Conservation (phyloP, 768 basidiomycete species). For the Suillus fuscotomentosus region DNA sequence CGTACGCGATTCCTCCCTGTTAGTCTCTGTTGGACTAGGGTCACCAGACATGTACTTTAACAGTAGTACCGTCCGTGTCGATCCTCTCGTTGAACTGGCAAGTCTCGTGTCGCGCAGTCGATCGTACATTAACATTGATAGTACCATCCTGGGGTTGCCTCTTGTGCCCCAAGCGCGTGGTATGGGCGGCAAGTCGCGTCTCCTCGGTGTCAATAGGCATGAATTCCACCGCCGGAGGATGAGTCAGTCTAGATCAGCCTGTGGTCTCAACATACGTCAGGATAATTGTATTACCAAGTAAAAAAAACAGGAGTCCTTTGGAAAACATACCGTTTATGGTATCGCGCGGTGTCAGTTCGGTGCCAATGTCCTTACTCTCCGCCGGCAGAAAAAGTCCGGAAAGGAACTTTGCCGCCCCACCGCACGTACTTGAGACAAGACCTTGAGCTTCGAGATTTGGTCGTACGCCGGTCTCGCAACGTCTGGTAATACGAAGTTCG, state of each 20-base stretch:
- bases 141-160: neutral
- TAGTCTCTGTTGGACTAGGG: neutral
- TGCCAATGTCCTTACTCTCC: neutral
- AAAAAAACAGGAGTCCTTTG: neutral
- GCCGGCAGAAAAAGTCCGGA: neutral
- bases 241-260: too few species aligned
- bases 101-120: neutral
- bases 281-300: too few species aligned
- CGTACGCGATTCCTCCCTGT: neutral
- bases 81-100: neutral
- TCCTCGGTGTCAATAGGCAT: neutral
- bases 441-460: neutral
- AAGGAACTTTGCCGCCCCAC: neutral
- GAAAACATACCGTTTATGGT: neutral
- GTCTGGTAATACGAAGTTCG: neutral
- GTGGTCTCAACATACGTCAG: too few species aligned
- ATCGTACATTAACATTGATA: neutral
- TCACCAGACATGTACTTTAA: neutral
- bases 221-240: neutral
- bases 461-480: neutral
- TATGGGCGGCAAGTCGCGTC: neutral
- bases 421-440: neutral
- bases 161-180: neutral
- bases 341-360: conserved; percentile 1
- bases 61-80: neutral